Base-by-base conservation (phyloP, 345 rosid genomes). In the Gossypium arboreum region DNA sequence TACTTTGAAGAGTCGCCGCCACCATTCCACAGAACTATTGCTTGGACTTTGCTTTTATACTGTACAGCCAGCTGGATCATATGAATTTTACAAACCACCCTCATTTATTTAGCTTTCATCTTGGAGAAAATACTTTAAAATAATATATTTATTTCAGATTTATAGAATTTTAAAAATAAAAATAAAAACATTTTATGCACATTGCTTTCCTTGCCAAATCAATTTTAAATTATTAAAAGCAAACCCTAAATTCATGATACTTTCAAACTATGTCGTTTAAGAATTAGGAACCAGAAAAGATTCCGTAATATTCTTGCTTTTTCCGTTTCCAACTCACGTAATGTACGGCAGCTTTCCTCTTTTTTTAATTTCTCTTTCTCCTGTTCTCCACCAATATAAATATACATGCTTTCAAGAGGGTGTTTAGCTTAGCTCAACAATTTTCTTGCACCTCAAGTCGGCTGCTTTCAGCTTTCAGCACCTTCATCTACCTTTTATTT, bases 401-500 rank as follows among this genome's bases (percentile, higher is more conserved):
- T 17, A 59, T 7, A 11, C 59, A 25, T 25, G 41, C 25, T 73
- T 11, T 60, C 13, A 39, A 18, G 27, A 8, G 44, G 27, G 29
- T 9, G 59, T 24, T 51, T 25, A 51, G 27, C 27, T 68, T n/a
- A 34, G 54, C 68, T 44, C 73, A n/a, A 25, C 68, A 20, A 66
- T 43, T 66, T 80, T 39, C 86, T 86, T 84, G 85, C 64, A 20
- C 56, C 68, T 57, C 85, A 82, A 82, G 87, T 75, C 78, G 81
- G 81, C 44, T 72, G 18, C 71, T 55, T 47, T 69, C 47, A 17
- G 25, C 41, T 16, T 54, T 17, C 8, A 56, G 12, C 5, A 55
- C 1, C 1, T 68, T 69, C 27, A 24, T 34, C 18, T 62, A 60
- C 20, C 2, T n/a, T 16, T 50, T 58, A 25, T 34, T 70, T 68